phyloP scores from a whole-genome alignment of 495 filamentous ascomycete genomes.

The Aspergillus wentii region DNA sequence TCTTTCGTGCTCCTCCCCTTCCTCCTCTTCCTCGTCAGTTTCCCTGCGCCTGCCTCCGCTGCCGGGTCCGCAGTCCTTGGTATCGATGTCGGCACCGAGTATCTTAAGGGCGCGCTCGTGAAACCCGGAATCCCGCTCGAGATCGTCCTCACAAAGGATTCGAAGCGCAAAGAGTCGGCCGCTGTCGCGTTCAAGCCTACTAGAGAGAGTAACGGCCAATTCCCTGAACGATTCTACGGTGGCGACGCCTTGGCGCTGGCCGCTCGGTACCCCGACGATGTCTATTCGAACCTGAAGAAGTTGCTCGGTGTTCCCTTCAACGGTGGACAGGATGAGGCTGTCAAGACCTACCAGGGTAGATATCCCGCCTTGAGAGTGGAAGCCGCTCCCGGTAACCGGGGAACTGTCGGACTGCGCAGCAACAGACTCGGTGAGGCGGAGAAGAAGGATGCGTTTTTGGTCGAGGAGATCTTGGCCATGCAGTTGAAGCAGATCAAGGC shows the following conservation, averaged over 20 bases:
- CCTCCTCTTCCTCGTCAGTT: constrained; percentile 50
- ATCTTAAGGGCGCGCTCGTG: constrained; percentile 92
- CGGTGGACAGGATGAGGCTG: constrained; percentile 48
- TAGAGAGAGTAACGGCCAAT: constrained; percentile 51
- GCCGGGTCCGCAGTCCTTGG: constrained; percentile 75
- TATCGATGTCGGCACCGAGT: constrained; percentile 92
- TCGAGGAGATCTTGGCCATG: constrained; percentile 97
- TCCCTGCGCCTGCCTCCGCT: constrained; percentile 55
- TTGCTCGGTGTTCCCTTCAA: constrained; percentile 67
- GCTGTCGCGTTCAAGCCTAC: constrained; percentile 91
- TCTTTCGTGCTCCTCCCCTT: constrained; percentile 36
- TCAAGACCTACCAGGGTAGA: constrained; percentile 61
- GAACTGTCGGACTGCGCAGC: constrained; percentile 74
- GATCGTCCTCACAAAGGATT: constrained; percentile 98
- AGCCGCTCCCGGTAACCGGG: constrained; percentile 46
- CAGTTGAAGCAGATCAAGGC: constrained; percentile 81
- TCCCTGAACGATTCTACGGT: constrained; percentile 88
- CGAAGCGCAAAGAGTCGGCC: constrained; percentile 88
- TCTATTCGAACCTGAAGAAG: constrained; percentile 88
- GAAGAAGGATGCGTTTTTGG: constrained; percentile 65
- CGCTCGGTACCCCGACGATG: constrained; percentile 84
- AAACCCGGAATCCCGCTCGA: constrained; percentile 98
- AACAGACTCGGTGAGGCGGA: constrained; percentile 58
- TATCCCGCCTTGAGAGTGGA: constrained; percentile 60
- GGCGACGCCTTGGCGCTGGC: constrained; percentile 84